Percentiles rank a stretch among this genome's conserved stretches.
Conservation (phyloP, 1,139 yeast genomes). For the Fermentozyma sake region DNA sequence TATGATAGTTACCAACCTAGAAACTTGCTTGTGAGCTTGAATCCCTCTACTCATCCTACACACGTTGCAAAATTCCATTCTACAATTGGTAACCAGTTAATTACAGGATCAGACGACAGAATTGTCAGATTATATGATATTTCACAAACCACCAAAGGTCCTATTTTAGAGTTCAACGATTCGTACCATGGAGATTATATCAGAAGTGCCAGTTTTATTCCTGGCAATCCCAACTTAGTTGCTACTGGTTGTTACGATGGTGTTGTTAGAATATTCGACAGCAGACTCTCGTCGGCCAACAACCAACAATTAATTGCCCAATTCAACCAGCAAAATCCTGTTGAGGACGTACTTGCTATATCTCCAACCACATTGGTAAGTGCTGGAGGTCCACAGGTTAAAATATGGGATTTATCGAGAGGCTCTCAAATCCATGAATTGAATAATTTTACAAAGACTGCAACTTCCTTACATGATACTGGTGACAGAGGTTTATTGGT, state of each 20-base stretch:
- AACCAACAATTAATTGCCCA: slow-evolving; percentile 44
- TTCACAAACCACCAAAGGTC: slow-evolving; percentile 62
- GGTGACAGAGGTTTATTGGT: slow-evolving; percentile 77
- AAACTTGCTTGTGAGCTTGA: slow-evolving; percentile 70
- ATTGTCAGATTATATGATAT: slow-evolving; percentile 85
- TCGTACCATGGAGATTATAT: slow-evolving; percentile 79
- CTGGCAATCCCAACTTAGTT: slow-evolving; percentile 65
- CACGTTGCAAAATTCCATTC: slow-evolving; percentile 95
- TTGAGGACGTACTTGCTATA: slow-evolving; percentile 80
- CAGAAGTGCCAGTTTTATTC: slow-evolving; percentile 76
- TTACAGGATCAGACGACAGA: slow-evolving; percentile 91
- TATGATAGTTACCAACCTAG: slow-evolving; percentile 79
- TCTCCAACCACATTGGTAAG: slow-evolving; percentile 76
- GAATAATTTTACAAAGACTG: slow-evolving; percentile 87
- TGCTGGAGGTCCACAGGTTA: slow-evolving; percentile 84
- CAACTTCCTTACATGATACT: slow-evolving; percentile 73
- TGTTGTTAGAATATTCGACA: slow-evolving; percentile 76
- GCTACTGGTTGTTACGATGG: slow-evolving; percentile 98
- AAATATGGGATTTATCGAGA: slow-evolving; percentile 88
- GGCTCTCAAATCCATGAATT: slow-evolving; percentile 61
- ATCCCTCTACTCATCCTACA: slow-evolving; percentile 82
- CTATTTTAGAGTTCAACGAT: slow-evolving; percentile 63
- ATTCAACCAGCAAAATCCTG: slow-evolving; percentile 52
- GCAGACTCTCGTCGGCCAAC: slow-evolving; percentile 53
- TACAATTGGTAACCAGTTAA: slow-evolving; percentile 59